A percentile compares a stretch with the other conserved stretches of the same genome.
Evolutionary conservation across 2,329 filamentous ascomycete species (phyloP).

Genomic region (Ophiocordyceps camponoti-floridani): DNA sequence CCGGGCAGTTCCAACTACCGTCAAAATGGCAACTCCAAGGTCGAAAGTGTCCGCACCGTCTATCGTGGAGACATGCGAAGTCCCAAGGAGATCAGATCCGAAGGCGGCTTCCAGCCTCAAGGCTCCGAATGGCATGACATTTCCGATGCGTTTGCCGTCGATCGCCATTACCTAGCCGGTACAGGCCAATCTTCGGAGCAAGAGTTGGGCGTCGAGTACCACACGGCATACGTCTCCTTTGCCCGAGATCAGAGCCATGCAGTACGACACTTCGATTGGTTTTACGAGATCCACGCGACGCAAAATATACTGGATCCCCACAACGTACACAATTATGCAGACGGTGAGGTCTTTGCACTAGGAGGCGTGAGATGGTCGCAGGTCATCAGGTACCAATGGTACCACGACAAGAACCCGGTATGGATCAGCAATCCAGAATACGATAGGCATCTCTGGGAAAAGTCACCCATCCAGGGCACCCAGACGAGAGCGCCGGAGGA

Average conservation of each 20-base stretch:
- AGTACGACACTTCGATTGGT: background rate
- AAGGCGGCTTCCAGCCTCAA: background rate
- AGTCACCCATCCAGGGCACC: background rate
- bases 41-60: background rate
- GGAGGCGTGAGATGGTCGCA: background rate
- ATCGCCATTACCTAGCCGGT: background rate
- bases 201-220: background rate
- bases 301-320: background rate
- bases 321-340: background rate
- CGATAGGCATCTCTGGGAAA: background rate
- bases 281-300: background rate
- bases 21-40: background rate
- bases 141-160: background rate
- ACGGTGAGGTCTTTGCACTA: background rate
- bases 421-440: background rate
- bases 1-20: too few species aligned
- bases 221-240: background rate
- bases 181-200: background rate
- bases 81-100: background rate
- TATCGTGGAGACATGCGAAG: background rate
- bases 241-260: background rate
- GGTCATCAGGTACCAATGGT: background rate
- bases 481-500: background rate
- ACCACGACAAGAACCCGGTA: background rate
- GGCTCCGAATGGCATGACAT: background rate